Base-by-base conservation (phyloP, 441 rosid species). In the Croton setiger region DNA sequence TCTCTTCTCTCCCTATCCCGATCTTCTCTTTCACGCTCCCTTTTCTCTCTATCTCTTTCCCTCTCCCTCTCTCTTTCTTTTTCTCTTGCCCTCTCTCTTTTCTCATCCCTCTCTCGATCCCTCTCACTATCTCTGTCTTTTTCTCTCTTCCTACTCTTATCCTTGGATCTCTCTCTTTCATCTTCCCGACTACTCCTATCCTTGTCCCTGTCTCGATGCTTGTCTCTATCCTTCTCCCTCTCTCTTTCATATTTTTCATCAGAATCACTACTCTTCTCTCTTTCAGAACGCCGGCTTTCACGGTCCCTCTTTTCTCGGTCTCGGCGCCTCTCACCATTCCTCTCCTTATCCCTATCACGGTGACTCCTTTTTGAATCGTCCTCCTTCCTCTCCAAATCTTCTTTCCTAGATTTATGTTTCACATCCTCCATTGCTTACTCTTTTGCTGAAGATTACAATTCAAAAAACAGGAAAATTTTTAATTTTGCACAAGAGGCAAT, bases 241-340 rank as follows among this genome's bases (percentile, higher is more conserved):
- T 78, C 86, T 67, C 83, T 75, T 12, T 82, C 88, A 51, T 73
- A 39, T 57, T 70, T 80, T 33, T 84, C 91, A 70, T 79, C 89
- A 55, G 79, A 82, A 79, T 71, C 76, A 17, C 57, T 69, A 54
- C 83, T 79, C 68, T 73, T 75, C 57, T 79, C 87, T 43, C 76
- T 74, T 23, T 76, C 81, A 1, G 67, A 68, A 66, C 66, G 85
- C 27, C 75, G 78, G 33, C 83, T 76, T 68, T 81, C 81, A 1
- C 80, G 78, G 18, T 75, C 80, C 33, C 76, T 71, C 78, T 81
- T 85, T 72, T 81, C 87, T 62, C 78, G 69, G 58, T 57, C 73
- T 7, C 73, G 63, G 13, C 63, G 75, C 79, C 78, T 74, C 70
- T 76, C 83, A 20, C 68, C 76, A 66, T 47, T 71, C 33, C 71